Conservation (phyloP, 306 rosid species). For the Rosa rugosa region DNA sequence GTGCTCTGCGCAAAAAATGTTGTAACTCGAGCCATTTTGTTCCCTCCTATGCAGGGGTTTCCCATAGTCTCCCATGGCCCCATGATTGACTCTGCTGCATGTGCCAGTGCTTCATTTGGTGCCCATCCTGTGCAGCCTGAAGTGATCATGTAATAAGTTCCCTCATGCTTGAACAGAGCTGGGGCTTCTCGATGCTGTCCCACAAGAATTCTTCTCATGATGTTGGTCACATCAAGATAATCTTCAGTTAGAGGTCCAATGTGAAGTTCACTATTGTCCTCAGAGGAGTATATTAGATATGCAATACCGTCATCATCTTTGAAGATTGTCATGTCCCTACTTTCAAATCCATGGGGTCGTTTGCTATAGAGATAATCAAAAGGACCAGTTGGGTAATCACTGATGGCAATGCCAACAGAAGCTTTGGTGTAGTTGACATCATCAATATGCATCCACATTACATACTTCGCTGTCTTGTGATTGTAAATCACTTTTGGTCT, state of each 20-base stretch:
- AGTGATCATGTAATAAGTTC: conserved; percentile 95
- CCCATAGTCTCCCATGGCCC: conserved; percentile 98
- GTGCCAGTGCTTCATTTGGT: conserved; percentile 89
- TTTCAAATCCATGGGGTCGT: conserved; percentile 86
- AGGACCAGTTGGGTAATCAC: conserved; percentile 87
- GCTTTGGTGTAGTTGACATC: conserved; percentile 96
- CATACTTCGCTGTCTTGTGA: conserved; percentile 75
- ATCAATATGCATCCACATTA: conserved; percentile 99
- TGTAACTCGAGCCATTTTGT: conserved; percentile 63
- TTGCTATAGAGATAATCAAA: conserved; percentile 82
- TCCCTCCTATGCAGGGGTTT: conserved; percentile 83
- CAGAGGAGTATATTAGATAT: conserved; percentile 89
- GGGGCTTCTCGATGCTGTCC: conserved; percentile 99
- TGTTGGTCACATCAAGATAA: conserved; percentile 68
- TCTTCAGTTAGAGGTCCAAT: conserved; percentile 76
- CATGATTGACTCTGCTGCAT: conserved; percentile 82
- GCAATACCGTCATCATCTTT: conserved; percentile 87
- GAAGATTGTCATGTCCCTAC: conserved; percentile 95
- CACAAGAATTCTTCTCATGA: conserved; percentile 65
- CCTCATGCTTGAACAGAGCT: conserved; percentile 78
- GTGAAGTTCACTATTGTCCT: conserved; percentile 95
- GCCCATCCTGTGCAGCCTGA: conserved; percentile 99
- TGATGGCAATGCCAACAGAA: conserved; percentile 71
- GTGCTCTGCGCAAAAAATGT: conserved; percentile 97
- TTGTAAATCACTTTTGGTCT: conserved; percentile 94